These are phyloP conservation scores for Candida parachauliodes DNA, from an alignment of 805 yeast species.

Conservation along the genomic window DNA sequence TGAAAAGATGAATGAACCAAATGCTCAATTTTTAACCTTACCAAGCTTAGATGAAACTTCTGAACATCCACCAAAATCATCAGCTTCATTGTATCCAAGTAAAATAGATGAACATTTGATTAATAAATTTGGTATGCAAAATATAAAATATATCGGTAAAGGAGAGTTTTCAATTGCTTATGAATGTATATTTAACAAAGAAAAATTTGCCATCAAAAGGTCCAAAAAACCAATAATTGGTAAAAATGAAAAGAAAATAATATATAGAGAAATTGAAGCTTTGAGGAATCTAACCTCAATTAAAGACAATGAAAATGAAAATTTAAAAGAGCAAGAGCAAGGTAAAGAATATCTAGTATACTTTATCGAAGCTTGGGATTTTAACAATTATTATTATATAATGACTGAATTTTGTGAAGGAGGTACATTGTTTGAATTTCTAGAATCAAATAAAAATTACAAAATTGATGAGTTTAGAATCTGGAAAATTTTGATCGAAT, in stretches of 20 bases:
- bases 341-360: slow-evolving; percentile 77
- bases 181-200: slow-evolving; percentile 65
- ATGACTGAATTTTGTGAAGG: slow-evolving; percentile 96
- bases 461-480: slow-evolving; percentile 94
- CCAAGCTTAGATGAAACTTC: not conserved
- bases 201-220: slow-evolving; percentile 83
- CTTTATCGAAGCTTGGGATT: slow-evolving; percentile 84
- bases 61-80: not conserved
- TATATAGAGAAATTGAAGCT: slow-evolving; percentile 77
- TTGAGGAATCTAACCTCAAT: slow-evolving; percentile 42
- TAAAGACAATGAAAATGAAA: slow-evolving; percentile 29
- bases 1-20: slow-evolving; percentile 2
- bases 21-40: slow-evolving; percentile 3
- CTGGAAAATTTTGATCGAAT: slow-evolving; percentile 91
- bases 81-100: slow-evolving; percentile 4
- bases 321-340: slow-evolving; percentile 43
- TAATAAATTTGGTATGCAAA: slow-evolving; percentile 47
- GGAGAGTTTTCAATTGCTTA: slow-evolving; percentile 92
- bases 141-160: slow-evolving; percentile 67
- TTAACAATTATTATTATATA: slow-evolving; percentile 70
- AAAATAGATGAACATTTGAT: slow-evolving; percentile 42
- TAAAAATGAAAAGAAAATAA: slow-evolving; percentile 53
- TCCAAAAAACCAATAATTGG: slow-evolving; percentile 60
- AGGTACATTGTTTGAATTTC: slow-evolving; percentile 80
- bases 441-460: slow-evolving; percentile 69